These are phyloP conservation scores for Cajanus cajan DNA, from an alignment of 306 rosid species.

Conservation along the genomic window DNA sequence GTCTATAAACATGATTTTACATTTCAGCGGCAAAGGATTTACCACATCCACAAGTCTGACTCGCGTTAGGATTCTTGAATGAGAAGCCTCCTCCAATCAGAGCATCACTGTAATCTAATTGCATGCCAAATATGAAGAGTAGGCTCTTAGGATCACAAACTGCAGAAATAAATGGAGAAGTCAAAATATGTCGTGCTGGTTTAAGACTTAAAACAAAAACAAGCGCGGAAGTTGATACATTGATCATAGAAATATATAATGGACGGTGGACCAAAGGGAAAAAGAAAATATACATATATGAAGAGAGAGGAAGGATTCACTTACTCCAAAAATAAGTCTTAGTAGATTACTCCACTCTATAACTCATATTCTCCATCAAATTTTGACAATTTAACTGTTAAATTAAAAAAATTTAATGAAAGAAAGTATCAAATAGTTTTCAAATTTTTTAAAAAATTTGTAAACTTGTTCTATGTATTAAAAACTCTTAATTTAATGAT, in stretches of 20 bases:
- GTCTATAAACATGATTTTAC: slow-evolving; percentile 49
- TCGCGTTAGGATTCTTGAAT: slow-evolving; percentile 94
- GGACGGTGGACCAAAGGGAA: background rate
- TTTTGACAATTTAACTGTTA: too few relatives aligned
- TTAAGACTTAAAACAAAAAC: background rate
- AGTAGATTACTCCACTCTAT: too few relatives aligned
- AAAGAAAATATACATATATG: background rate
- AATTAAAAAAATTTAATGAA: too few relatives aligned
- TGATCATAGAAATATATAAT: background rate
- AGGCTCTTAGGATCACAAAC: slow-evolving; percentile 98
- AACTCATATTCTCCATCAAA: too few relatives aligned
- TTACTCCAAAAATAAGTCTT: too few relatives aligned
- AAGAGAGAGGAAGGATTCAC: too few relatives aligned
- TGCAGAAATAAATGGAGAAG: slow-evolving; percentile 39
- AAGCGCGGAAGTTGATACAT: background rate
- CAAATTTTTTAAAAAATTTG: too few relatives aligned
- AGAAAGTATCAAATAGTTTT: too few relatives aligned
- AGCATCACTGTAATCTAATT: slow-evolving; percentile 93
- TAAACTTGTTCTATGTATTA: too few relatives aligned
- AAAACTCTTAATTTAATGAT: too few relatives aligned
- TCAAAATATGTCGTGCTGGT: background rate
- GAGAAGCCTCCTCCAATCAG: slow-evolving; percentile 96
- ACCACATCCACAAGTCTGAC: slow-evolving; percentile 98
- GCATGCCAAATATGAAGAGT: slow-evolving; percentile 91
- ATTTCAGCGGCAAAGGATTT: slow-evolving; percentile 91